Base-by-base conservation (phyloP, 768 basidiomycete species). In the Russula sp. region DNA sequence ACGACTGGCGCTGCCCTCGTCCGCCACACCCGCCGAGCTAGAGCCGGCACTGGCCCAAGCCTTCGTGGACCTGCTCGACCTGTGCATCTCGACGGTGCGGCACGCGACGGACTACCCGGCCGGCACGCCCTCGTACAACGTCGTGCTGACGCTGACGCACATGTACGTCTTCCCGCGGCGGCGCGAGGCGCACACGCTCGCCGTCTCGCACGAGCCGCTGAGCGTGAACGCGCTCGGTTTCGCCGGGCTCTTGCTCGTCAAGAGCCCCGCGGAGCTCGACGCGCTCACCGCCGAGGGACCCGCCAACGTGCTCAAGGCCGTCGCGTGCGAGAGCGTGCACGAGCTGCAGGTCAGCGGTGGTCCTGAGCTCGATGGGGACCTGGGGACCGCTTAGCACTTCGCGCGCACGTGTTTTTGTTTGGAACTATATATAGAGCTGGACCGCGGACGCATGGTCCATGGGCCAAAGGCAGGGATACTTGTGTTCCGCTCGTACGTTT, bases 221-320 rank as follows among this genome's bases (percentile, higher is more conserved):
- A 83, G 84, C 69, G 79, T 98, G 48, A 97, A 98, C 73, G 82
- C 95, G 50, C 79, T 97, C 53, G 95, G 91, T 14, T 97, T 88
- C 71, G 89, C 92, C 7, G 95, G 95, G 1, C 84, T 91, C 86
- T 69, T 97, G 64, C 82, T 97, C 59, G 92, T 91, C 31, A 92
- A 89, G 77, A 92, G 88, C 66, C 83, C 88, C 58, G 79, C 79
- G 20, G 92, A 95, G 75, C 72, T 92, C 55, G 83, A 85, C 59
- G 82, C 79, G 2, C 80, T 97, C 47, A 83, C 83, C 73, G 73
- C 76, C 62, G 85, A 87, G 72, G 82, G 84, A 1, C 75, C 89
- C 32, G 77, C 79, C 8, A 83, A 78, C 61, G 86, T 94, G 39
- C 71, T 94, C 66, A 74, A 77, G 54, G 80, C 75, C 20, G 88